These are phyloP conservation scores for Spathaspora hagerdaliae DNA, from an alignment of 805 yeast species.

Conservation along the genomic window DNA sequence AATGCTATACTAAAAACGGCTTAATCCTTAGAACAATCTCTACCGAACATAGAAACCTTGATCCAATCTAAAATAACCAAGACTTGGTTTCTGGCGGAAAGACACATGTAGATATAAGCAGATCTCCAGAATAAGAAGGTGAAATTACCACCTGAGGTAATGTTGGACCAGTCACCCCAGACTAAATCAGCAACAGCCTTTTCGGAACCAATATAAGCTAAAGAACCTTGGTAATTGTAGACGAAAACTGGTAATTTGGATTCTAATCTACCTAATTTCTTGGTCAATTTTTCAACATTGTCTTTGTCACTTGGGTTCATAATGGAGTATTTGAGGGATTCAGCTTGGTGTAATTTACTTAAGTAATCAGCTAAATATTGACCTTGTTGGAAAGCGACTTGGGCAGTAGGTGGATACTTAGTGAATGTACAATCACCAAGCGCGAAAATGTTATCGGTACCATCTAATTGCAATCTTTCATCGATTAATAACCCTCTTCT, in stretches of 20 bases:
- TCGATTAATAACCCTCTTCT: conserved; percentile 88
- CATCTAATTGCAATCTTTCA: conserved; percentile 77
- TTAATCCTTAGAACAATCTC: conserved; percentile 86
- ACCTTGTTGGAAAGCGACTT: conserved; percentile 96
- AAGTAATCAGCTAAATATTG: conserved; percentile 71
- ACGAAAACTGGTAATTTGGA: conserved; percentile 56
- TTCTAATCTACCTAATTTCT: conserved; percentile 42
- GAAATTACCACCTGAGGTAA: conserved; percentile 78
- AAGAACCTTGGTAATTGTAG: conserved; percentile 86
- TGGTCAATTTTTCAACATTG: conserved; percentile 40
- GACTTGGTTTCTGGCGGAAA: conserved; percentile 83
- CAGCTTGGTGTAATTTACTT: conserved; percentile 59
- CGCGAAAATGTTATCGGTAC: conserved; percentile 80
- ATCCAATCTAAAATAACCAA: conserved; percentile 87
- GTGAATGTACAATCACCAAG: conserved; percentile 94
- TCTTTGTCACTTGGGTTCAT: conserved; percentile 36
- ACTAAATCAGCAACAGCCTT: conserved; percentile 90
- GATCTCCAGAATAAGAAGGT: conserved; percentile 94
- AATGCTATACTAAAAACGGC: background rate
- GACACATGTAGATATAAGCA: conserved; percentile 89
- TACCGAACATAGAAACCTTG: conserved; percentile 83
- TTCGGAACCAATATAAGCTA: conserved; percentile 92
- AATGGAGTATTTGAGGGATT: conserved; percentile 47
- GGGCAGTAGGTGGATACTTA: conserved; percentile 93
- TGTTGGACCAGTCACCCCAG: conserved; percentile 73